Conservation (phyloP, 1,284 basidiomycete genomes). For the Leccinum pachyderme region DNA sequence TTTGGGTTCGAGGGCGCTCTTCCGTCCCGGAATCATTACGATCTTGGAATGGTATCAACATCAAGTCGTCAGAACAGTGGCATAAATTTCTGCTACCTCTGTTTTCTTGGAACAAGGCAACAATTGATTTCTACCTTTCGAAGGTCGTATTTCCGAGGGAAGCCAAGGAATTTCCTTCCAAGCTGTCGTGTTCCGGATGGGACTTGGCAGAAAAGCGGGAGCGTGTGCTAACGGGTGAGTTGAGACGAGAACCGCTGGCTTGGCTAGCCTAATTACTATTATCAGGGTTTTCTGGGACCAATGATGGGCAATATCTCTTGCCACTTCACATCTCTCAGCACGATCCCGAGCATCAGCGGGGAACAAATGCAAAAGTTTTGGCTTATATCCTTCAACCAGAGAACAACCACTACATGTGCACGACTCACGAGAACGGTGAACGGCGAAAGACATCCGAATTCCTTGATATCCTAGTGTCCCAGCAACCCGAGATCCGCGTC, state of each 20-base stretch:
- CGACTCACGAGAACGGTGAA: not conserved
- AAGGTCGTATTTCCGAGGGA: conserved; percentile 23
- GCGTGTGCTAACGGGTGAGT: conserved; percentile 28
- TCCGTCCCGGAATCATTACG: conserved; percentile 33
- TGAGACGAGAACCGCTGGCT: not conserved
- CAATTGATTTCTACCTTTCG: conserved; percentile 50
- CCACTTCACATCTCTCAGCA: not conserved
- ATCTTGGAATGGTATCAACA: conserved; percentile 40
- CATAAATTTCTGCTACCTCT: conserved; percentile 31
- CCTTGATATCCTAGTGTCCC: not conserved
- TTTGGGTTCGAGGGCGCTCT: conserved; percentile 37
- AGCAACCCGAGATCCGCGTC: not conserved
- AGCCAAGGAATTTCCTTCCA: conserved; percentile 48
- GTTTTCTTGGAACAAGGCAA: conserved; percentile 28
- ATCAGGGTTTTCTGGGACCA: not conserved
- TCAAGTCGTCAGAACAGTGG: conserved; percentile 40
- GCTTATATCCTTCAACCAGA: not conserved
- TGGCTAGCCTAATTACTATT: not conserved
- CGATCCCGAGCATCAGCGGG: not conserved
- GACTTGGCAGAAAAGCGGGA: conserved; percentile 44
- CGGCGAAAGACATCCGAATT: not conserved
- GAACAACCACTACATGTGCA: not conserved
- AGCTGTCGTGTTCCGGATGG: conserved; percentile 51
- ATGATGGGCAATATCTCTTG: not conserved
- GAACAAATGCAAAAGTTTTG: not conserved